These are phyloP conservation scores for Arthrobotrys conoides DNA, from an alignment of 2,329 filamentous ascomycete species.

Conservation along the genomic window DNA sequence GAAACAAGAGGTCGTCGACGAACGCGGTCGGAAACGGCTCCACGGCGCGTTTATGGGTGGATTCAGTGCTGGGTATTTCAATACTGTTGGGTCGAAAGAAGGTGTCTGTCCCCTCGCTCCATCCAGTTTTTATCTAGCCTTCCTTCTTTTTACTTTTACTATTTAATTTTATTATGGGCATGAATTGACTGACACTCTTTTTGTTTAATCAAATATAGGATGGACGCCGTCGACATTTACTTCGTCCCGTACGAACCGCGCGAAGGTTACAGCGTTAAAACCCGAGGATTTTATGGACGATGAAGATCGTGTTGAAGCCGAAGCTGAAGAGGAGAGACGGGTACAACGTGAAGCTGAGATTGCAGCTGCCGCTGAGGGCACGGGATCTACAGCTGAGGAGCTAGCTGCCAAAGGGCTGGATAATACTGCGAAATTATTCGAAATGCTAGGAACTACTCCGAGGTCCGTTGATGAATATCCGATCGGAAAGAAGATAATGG, in stretches of 20 bases:
- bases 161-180: slow-evolving; percentile 5
- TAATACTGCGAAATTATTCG: slow-evolving; percentile 71
- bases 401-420: slow-evolving; percentile 68
- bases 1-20: slow-evolving; percentile 98
- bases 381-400: slow-evolving; percentile 78
- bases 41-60: slow-evolving; percentile 98
- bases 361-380: slow-evolving; percentile 70
- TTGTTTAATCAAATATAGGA: slow-evolving; percentile 66
- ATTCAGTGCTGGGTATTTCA: slow-evolving; percentile 98
- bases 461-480: slow-evolving; percentile 77
- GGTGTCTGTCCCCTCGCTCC: slow-evolving; percentile 66
- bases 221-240: slow-evolving; percentile 94
- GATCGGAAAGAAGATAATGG: slow-evolving; percentile 86
- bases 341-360: slow-evolving; percentile 77
- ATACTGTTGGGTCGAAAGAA: slow-evolving; percentile 97
- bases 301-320: slow-evolving; percentile 89
- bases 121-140: not conserved
- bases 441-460: slow-evolving; percentile 74
- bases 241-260: slow-evolving; percentile 85
- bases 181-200: slow-evolving; percentile 54
- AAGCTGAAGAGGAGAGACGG: slow-evolving; percentile 76
- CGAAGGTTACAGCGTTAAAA: slow-evolving; percentile 73
- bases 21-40: slow-evolving; percentile 87
- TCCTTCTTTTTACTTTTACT: not conserved
- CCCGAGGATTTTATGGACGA: slow-evolving; percentile 98